A percentile compares a stretch with the other conserved stretches of the same genome.
Evolutionary conservation across 257 asterid genomes (phyloP).

Genomic region (Cynanchum wilfordii): DNA sequence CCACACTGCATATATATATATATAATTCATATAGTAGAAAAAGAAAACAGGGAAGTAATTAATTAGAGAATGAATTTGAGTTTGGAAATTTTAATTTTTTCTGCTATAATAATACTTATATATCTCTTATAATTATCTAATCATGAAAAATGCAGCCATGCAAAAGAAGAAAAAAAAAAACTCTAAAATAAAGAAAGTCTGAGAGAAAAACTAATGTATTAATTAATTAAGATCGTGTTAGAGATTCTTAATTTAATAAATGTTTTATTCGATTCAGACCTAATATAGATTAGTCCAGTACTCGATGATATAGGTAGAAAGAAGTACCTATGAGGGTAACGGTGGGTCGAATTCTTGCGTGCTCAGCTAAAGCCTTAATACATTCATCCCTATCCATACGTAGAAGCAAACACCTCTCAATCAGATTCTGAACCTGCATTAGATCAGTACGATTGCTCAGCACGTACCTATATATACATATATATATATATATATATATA

Average conservation of each 20-base stretch:
- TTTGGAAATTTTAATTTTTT: too few species aligned
- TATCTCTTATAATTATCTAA: too few species aligned
- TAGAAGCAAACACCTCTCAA: conserved; percentile 64
- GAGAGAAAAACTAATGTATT: neutral
- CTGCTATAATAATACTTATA: too few species aligned
- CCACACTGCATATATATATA: conserved; percentile 45
- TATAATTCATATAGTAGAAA: neutral
- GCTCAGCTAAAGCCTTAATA: conserved; percentile 44
- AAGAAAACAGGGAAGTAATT: too few species aligned
- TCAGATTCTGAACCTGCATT: conserved; percentile 51
- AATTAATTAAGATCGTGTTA: too few species aligned
- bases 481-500: too few species aligned
- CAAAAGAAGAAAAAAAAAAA: neutral
- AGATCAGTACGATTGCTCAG: neutral
- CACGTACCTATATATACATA: too few species aligned
- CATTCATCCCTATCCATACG: conserved; percentile 64
- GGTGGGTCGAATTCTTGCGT: conserved; percentile 49
- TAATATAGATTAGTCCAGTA: too few species aligned
- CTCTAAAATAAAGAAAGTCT: neutral
- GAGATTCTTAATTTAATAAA: too few species aligned
- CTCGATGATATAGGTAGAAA: too few species aligned
- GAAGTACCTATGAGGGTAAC: conserved; percentile 55
- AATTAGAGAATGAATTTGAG: too few species aligned
- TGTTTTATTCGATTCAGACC: too few species aligned
- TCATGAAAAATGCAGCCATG: neutral